Percentiles rank a stretch among this genome's conserved stretches.
phyloP scores from a whole-genome alignment of 176 grass and related monocot species.

The Bolboschoenus planiculmis region DNA sequence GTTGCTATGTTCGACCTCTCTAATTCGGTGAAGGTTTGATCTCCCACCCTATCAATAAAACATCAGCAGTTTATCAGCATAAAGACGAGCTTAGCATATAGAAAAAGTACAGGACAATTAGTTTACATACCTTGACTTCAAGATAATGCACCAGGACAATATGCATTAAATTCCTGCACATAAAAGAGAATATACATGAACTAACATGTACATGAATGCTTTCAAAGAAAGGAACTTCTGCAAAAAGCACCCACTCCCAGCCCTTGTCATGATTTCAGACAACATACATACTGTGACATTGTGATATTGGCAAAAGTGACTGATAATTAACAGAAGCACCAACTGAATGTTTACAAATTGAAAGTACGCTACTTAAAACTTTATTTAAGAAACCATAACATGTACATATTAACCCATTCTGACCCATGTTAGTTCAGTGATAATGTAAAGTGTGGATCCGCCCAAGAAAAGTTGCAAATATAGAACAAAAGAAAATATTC shows the following conservation, averaged over 20 bases:
- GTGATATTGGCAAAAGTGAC: neutral
- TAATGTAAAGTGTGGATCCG: neutral
- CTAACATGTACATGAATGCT: neutral
- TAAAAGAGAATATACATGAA: constrained; percentile 15
- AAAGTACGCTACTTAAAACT: neutral
- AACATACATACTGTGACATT: neutral
- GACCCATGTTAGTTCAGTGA: neutral
- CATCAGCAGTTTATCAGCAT: neutral
- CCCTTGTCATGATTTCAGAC: neutral
- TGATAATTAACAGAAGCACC: neutral
- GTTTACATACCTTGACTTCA: constrained; percentile 72
- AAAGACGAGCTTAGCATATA: constrained; percentile 14
- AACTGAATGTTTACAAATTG: neutral
- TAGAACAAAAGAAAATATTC: neutral
- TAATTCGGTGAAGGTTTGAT: constrained; percentile 62
- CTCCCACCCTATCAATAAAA: constrained; percentile 49
- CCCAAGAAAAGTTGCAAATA: neutral
- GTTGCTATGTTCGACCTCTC: constrained; percentile 47
- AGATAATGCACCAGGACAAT: constrained; percentile 99
- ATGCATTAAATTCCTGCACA: constrained; percentile 93
- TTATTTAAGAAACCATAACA: neutral
- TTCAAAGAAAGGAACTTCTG: neutral
- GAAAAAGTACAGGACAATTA: constrained; percentile 10
- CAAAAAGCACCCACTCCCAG: neutral
- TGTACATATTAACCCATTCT: neutral